Percentiles rank a stretch among this genome's conserved stretches.
Conservation (phyloP, 192 early-diverging fungal genomes). For the Obelidium mucronatum region DNA sequence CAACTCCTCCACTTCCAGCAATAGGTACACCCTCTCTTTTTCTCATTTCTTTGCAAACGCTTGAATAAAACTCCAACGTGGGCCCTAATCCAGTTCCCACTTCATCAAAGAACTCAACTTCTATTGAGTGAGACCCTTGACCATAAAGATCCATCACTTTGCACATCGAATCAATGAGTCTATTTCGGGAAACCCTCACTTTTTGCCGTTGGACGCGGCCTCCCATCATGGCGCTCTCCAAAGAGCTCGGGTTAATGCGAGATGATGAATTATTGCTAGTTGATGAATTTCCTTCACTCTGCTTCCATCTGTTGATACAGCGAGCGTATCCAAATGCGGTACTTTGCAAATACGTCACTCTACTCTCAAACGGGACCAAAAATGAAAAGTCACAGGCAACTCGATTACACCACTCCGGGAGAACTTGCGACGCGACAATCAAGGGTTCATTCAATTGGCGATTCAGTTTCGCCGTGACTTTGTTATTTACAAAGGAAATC, state of each 20-base stretch:
- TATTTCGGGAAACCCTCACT: slow-evolving; percentile 79
- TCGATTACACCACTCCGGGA: slow-evolving; percentile 78
- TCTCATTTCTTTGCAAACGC: slow-evolving; percentile 75
- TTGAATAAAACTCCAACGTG: slow-evolving; percentile 90
- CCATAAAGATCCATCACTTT: slow-evolving; percentile 89
- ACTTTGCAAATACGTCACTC: slow-evolving; percentile 79
- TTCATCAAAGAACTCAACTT: slow-evolving; percentile 95
- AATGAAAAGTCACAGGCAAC: slow-evolving; percentile 76
- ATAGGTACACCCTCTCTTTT: slow-evolving; percentile 36
- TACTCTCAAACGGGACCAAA: slow-evolving; percentile 83
- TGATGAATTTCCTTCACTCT: background rate
- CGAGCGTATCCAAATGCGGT: slow-evolving; percentile 89
- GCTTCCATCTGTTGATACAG: slow-evolving; percentile 74
- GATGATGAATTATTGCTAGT: no score
- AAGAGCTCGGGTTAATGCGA: background rate
- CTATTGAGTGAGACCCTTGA: slow-evolving; percentile 71
- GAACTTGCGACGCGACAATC: slow-evolving; percentile 81
- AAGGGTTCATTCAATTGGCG: slow-evolving; percentile 90
- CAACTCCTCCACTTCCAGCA: slow-evolving; percentile 40
- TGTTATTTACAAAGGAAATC: slow-evolving; percentile 76
- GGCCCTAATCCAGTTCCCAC: slow-evolving; percentile 92
- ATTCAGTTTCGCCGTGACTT: slow-evolving; percentile 83
- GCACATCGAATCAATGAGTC: slow-evolving; percentile 83
- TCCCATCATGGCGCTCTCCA: slow-evolving; percentile 36
- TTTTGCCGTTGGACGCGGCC: slow-evolving; percentile 86